Percentiles rank a stretch among this genome's conserved stretches.
Evolutionary conservation across 2,329 filamentous ascomycete species (phyloP).

Genomic region (Ophiocordyceps australis): DNA sequence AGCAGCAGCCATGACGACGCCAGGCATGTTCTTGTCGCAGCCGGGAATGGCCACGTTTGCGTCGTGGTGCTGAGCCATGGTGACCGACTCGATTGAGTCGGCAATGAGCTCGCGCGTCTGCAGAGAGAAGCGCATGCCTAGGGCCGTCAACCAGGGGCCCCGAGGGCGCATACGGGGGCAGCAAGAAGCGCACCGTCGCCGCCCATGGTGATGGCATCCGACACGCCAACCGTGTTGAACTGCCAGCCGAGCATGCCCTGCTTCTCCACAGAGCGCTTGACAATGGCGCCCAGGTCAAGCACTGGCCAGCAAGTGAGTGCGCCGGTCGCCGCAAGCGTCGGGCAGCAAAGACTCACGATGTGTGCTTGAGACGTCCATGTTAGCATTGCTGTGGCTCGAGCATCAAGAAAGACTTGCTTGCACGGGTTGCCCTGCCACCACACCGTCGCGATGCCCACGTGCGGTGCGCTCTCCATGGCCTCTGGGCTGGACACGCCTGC

Average conservation of each 20-base stretch:
- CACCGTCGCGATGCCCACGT: slow-evolving; percentile 78
- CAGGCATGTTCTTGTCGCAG: slow-evolving; percentile 97
- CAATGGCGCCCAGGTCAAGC: slow-evolving; percentile 43
- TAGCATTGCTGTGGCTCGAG: too few relatives aligned
- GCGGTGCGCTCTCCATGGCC: slow-evolving; percentile 77
- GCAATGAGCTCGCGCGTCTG: slow-evolving; percentile 86
- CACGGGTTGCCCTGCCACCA: slow-evolving; percentile 98
- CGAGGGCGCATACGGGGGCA: neutral
- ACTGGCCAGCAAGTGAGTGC: too few relatives aligned
- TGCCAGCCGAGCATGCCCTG: slow-evolving; percentile 88
- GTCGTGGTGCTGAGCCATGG: slow-evolving; percentile 81
- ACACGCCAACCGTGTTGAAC: slow-evolving; percentile 79
- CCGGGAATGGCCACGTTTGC: slow-evolving; percentile 86
- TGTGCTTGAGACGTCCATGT: neutral
- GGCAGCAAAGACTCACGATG: slow-evolving; percentile 1
- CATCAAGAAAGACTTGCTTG: slow-evolving; percentile 53
- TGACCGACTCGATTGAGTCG: slow-evolving; percentile 86
- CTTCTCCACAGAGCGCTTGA: slow-evolving; percentile 65
- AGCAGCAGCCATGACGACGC: slow-evolving; percentile 76
- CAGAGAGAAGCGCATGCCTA: slow-evolving; percentile 85
- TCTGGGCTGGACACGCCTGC: slow-evolving; percentile 71
- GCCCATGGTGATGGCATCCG: slow-evolving; percentile 90
- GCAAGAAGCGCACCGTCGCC: slow-evolving; percentile 46
- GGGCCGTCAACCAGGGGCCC: too few relatives aligned
- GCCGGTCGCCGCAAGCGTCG: too few relatives aligned